Percentiles rank a stretch among this genome's conserved stretches.
Conservation (phyloP, 1,139 yeast species). For the Saccharomycopsis crataegensis region DNA sequence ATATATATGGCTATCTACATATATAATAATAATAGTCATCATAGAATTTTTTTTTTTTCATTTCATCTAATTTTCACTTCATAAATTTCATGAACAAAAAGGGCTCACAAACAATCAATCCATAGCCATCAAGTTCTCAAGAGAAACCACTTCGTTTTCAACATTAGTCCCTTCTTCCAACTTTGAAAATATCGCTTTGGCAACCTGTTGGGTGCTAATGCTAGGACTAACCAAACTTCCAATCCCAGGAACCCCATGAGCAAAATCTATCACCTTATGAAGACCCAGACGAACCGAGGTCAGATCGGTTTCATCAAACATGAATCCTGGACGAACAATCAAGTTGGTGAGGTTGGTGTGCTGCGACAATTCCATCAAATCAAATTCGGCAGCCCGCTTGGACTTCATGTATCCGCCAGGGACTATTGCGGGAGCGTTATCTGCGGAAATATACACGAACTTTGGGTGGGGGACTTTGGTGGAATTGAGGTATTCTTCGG, state of each 20-base stretch:
- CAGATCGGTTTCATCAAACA: slow-evolving; percentile 51
- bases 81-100: too few species aligned
- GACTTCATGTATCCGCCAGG: slow-evolving; percentile 67
- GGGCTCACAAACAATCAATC: too few species aligned
- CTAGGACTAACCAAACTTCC: slow-evolving; percentile 54
- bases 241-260: slow-evolving; percentile 29
- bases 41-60: too few species aligned
- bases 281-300: slow-evolving; percentile 30
- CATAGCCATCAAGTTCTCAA: too few species aligned
- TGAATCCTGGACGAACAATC: slow-evolving; percentile 71
- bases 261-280: slow-evolving; percentile 29
- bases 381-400: slow-evolving; percentile 70
- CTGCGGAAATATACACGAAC: slow-evolving; percentile 79
- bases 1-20: too few species aligned
- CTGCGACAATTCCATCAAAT: slow-evolving; percentile 28
- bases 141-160: too few species aligned
- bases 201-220: slow-evolving; percentile 63
- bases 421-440: slow-evolving; percentile 52
- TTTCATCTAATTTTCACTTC: too few species aligned
- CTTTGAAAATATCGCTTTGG: slow-evolving; percentile 40
- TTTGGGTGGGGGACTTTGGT: slow-evolving; percentile 12
- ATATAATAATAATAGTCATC: too few species aligned
- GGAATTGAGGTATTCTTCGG: slow-evolving; percentile 14
- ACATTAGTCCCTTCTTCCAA: not conserved
- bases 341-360: slow-evolving; percentile 43